Base-by-base conservation (phyloP, 2,329 filamentous ascomycete species). In the Parastagonospora avenae region DNA sequence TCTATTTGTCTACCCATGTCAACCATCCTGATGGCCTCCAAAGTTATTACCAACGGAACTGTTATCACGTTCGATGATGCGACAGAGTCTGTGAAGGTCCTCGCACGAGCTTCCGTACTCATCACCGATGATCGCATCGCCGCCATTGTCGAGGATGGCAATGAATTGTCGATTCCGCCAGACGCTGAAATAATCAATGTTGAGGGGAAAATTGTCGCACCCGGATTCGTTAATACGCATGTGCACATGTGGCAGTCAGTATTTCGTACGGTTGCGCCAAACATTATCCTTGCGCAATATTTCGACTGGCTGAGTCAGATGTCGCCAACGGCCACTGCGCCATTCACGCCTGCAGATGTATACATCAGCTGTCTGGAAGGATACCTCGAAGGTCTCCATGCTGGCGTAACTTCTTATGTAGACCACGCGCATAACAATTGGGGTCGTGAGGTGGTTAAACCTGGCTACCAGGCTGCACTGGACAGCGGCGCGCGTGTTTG, bases 221-320 rank as follows among this genome's bases (percentile, higher is more conserved):
- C 82, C 0, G 82, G 82, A 6, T 84, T 85, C 63, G 72, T 85
- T 48, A 79, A 84, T 63, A 84, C 81, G 0, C 82, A 85, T 55
- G 77, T 77, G 1, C 63, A 67, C 39, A 29, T 54, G 43, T 60
- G 82, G 83, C 80, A 84, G 59, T 83, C 82, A 0, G 79, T 74
- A 1, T 78, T 79, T 57, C 82, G 80, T 57, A 83, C 81, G 0
- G 57, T 85, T 1, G 79, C 57, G 1, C 78, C 80, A 7, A 82
- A 85, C 56, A 79, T 77, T 0, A 80, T 74, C 9, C 48, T 63
- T 4, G 38, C 46, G 29, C 35, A 57, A 11, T 61, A 63, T 31
- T 51, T 61, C 16, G 12, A 35, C 44, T 9, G 52, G 51, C 10
- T 59, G 47, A 35, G 57, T 55, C 16, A 43, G 48, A 19, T 40